Evolutionary conservation across 2,329 filamentous ascomycete species (phyloP), one percentile per base, ranked within the genome.

Genomic region (Fusarium robinianum): DNA sequence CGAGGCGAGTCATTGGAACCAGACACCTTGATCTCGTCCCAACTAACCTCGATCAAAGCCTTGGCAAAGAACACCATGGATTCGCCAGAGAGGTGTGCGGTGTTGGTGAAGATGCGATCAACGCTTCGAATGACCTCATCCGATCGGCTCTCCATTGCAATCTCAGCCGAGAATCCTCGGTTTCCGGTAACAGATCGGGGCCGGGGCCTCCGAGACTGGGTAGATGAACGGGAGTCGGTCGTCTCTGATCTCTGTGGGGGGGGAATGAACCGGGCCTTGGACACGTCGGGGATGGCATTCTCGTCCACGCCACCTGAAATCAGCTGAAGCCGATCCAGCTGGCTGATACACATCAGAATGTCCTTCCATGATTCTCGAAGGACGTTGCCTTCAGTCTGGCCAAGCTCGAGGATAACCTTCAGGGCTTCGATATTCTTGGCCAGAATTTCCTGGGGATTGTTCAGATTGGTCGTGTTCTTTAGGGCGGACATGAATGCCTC

Each of bases 1-100:
- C 95, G 84, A 8, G 94, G 94, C 15, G 90, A 95, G 49, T 99
- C 94, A 63, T 92, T 96, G 43, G 92, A 89, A 1, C 94, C 94
- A 0, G 94, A 97, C 4, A 94, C 95, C 65, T 95, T 92, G 63
- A 99, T 99, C 68, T 99, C 94, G 63, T 97, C 92, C 94, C 94
- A 97, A 68, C 92, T 97, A 55, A 99, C 92, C 65, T 96, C 90
- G 6, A 89, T 95, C 46, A 99, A 72, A 0, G 94, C 91, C 42
- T 85, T 84, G 36, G 96, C 92, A 66, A 99, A 99, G 66, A 95
- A 86, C 2, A 97, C 88, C 61, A 99, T 99, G 3, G 92, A 91
- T 56, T 96, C 90, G 46, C 91, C 91, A 5, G 88, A 91, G 3
- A 99, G 78, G 58, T 95, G 91, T 7, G 91, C 92, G 0, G 94